These are phyloP conservation scores for Paxillus involutus DNA, from an alignment of 768 basidiomycete genomes.

Conservation along the genomic window DNA sequence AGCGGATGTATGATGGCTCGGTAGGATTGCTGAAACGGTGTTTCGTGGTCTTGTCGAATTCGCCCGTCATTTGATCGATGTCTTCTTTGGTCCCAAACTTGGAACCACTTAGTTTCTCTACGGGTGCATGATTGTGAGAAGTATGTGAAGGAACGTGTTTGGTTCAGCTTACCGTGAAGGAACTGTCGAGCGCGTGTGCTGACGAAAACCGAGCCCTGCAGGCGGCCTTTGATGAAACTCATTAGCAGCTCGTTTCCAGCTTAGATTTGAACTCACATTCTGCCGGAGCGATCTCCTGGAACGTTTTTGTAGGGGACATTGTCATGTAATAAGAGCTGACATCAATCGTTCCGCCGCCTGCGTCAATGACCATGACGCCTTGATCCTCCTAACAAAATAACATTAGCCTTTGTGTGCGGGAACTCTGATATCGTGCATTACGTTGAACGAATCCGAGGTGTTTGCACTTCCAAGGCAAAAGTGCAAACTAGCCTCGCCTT, in stretches of 20 bases:
- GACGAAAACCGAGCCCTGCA: conserved; percentile 53
- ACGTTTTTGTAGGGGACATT: conserved; percentile 23
- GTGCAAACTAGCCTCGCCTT: conserved; percentile 55
- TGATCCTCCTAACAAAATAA: conserved; percentile 36
- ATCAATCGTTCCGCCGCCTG: conserved; percentile 64
- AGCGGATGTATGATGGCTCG: conserved; percentile 46
- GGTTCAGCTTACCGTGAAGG: conserved; percentile 33
- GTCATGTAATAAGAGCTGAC: conserved; percentile 52
- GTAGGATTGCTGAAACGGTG: conserved; percentile 38
- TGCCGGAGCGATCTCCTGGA: conserved; percentile 50
- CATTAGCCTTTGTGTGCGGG: neutral
- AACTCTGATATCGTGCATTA: neutral
- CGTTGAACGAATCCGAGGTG: conserved; percentile 28
- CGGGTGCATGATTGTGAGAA: neutral
- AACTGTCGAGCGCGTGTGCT: conserved; percentile 41
- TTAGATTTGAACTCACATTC: conserved; percentile 35
- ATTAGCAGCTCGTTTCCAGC: neutral
- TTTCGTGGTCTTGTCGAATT: conserved; percentile 51
- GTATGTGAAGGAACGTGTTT: neutral
- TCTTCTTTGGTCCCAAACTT: conserved; percentile 39
- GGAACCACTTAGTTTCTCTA: conserved; percentile 42
- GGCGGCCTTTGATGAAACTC: conserved; percentile 37
- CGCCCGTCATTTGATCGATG: conserved; percentile 38
- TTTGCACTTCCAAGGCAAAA: conserved; percentile 43
- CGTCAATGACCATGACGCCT: conserved; percentile 56